Evolutionary conservation across 305 asterid species (phyloP).

Genomic region (Fraxinus ornus): DNA sequence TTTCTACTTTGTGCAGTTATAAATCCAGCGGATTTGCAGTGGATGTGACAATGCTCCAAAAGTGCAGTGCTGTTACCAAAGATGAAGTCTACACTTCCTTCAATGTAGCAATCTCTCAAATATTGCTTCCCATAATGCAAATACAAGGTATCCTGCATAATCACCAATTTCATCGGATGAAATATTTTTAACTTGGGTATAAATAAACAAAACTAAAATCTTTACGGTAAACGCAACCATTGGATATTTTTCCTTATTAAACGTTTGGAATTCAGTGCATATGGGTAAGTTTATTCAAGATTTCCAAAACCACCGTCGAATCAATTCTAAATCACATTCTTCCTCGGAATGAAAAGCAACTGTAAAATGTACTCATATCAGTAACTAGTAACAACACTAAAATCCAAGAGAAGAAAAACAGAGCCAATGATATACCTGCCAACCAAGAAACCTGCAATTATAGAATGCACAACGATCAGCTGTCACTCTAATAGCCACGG

Average conservation of each 20-base stretch:
- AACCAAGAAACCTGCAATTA: constrained; percentile 90
- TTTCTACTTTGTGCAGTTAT: constrained; percentile 93
- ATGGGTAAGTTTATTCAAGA: neutral
- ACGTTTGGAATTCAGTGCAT: neutral
- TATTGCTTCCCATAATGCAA: constrained; percentile 89
- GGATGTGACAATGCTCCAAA: constrained; percentile 93
- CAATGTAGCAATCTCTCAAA: constrained; percentile 83
- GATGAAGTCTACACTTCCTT: constrained; percentile 96
- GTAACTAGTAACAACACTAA: neutral
- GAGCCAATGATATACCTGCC: constrained; percentile 61
- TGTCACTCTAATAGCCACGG: constrained; percentile 90
- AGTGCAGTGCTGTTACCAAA: constrained; percentile 98
- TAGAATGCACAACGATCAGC: constrained; percentile 94
- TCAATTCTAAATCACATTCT: neutral
- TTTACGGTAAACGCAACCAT: neutral
- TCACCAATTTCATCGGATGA: constrained; percentile 2
- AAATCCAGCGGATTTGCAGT: constrained; percentile 81
- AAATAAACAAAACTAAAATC: neutral
- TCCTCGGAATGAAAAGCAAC: neutral
- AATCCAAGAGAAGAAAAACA: neutral
- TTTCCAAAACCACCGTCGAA: neutral
- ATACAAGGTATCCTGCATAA: constrained; percentile 80
- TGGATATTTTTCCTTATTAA: neutral
- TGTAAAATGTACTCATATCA: neutral
- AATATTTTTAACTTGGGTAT: neutral